A percentile compares a stretch with the other conserved stretches of the same genome.
Conservation (phyloP, 169 alveolate genomes). For the Neospora caninum region DNA sequence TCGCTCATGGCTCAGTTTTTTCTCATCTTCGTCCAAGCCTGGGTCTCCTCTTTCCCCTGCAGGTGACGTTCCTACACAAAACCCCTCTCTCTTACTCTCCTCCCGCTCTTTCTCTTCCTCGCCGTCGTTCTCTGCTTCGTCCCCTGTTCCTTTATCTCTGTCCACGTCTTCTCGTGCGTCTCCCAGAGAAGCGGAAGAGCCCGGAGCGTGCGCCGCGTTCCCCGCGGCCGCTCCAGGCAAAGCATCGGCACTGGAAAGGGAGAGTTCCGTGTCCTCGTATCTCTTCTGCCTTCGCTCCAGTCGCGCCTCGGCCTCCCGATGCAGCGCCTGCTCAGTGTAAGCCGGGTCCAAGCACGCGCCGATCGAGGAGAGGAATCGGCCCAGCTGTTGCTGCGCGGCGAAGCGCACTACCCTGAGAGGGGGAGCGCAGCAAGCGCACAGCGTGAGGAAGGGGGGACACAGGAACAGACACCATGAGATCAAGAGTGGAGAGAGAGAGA, state of each 20-base stretch:
- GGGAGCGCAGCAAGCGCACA: background rate
- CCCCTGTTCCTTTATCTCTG: background rate
- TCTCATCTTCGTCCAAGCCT: no score
- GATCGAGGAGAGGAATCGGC: constrained; percentile 33
- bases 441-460: background rate
- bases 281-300: background rate
- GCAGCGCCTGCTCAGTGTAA: background rate
- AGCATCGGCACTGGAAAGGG: no score
- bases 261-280: background rate
- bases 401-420: constrained; percentile 21
- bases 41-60: no score
- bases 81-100: no score
- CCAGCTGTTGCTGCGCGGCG: constrained; percentile 44
- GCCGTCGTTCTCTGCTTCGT: no score
- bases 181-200: no score
- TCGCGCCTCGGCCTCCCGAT: background rate
- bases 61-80: no score
- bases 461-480: background rate
- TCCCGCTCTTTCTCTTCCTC: no score
- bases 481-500: background rate
- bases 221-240: background rate
- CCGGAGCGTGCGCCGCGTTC: background rate
- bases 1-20: no score
- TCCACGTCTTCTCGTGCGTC: no score
- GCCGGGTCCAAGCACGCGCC: constrained; percentile 17